phyloP scores from a whole-genome alignment of 108 stramenopile genomes.

The Epipyxis sp. region DNA sequence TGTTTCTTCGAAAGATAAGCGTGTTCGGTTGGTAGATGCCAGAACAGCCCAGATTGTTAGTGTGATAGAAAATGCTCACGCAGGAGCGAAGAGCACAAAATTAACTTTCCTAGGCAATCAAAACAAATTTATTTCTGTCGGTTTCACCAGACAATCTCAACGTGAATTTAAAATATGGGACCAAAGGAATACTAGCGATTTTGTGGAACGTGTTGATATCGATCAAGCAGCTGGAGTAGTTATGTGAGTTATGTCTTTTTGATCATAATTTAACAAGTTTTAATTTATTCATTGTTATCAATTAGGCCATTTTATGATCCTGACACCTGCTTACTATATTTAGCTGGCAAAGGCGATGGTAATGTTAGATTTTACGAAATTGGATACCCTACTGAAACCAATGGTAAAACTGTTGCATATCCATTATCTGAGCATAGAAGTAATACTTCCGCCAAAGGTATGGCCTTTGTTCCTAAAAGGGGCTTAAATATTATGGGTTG shows the following conservation, averaged over 20 bases:
- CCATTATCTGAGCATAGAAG: conserved; percentile 72
- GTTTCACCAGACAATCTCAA: conserved; percentile 77
- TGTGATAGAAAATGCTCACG: conserved; percentile 72
- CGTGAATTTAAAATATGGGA: conserved; percentile 99
- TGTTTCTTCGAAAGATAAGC: conserved; percentile 90
- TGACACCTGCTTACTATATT: conserved; percentile 86
- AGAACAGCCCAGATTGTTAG: conserved; percentile 59
- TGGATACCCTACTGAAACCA: too few species aligned
- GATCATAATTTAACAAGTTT: too few species aligned
- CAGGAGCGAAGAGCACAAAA: conserved; percentile 87
- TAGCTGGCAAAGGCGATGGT: conserved; percentile 98
- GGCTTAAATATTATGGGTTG: conserved; percentile 83
- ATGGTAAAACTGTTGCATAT: conserved; percentile 74
- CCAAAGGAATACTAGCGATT: conserved; percentile 67
- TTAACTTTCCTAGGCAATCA: conserved; percentile 73
- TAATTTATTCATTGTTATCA: too few species aligned
- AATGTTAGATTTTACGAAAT: conserved; percentile 87
- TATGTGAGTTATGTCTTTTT: too few species aligned
- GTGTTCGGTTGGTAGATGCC: conserved; percentile 79
- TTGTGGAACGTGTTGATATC: conserved; percentile 72
- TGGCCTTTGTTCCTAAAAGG: conserved; percentile 93
- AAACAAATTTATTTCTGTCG: conserved; percentile 82
- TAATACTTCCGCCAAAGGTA: conserved; percentile 86
- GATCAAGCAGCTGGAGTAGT: conserved; percentile 95
- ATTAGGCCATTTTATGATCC: conserved; percentile 93